Conservation (phyloP, 371 early-diverging fungal species). For the Fennellomyces sp. region DNA sequence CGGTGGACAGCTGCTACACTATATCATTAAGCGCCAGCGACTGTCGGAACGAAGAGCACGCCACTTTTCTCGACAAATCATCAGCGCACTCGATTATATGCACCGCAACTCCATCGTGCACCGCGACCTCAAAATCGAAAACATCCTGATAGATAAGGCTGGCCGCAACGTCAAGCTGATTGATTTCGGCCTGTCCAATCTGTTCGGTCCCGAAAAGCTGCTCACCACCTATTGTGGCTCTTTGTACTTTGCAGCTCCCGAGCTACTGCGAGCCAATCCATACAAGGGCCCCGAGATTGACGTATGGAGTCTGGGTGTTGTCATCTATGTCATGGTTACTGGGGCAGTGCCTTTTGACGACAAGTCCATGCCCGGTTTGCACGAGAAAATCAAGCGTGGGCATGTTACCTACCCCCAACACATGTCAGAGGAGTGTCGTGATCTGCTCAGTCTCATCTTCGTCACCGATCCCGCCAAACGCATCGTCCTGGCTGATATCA, state of each 20-base stretch:
- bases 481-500: slow-evolving; percentile 76
- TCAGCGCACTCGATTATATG: slow-evolving; percentile 91
- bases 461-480: slow-evolving; percentile 75
- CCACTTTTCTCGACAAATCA: slow-evolving; percentile 90
- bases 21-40: slow-evolving; percentile 86
- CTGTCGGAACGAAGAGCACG: slow-evolving; percentile 90
- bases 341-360: slow-evolving; percentile 98
- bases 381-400: slow-evolving; percentile 91
- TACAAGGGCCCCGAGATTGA: slow-evolving; percentile 97
- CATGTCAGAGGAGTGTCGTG: slow-evolving; percentile 75
- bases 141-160: slow-evolving; percentile 84
- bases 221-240: slow-evolving; percentile 95
- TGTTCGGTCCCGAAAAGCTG: slow-evolving; percentile 82
- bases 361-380: slow-evolving; percentile 87
- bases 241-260: slow-evolving; percentile 97
- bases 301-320: slow-evolving; percentile 96
- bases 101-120: slow-evolving; percentile 97
- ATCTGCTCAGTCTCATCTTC: slow-evolving; percentile 79
- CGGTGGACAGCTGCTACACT: slow-evolving; percentile 89
- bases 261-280: slow-evolving; percentile 83
- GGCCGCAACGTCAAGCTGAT: slow-evolving; percentile 90
- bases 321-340: slow-evolving; percentile 92
- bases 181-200: slow-evolving; percentile 96
- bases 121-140: slow-evolving; percentile 97
- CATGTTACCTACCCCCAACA: slow-evolving; percentile 83